Base-by-base conservation (phyloP, 1,139 yeast genomes). In the Zygoascus meyerae region DNA sequence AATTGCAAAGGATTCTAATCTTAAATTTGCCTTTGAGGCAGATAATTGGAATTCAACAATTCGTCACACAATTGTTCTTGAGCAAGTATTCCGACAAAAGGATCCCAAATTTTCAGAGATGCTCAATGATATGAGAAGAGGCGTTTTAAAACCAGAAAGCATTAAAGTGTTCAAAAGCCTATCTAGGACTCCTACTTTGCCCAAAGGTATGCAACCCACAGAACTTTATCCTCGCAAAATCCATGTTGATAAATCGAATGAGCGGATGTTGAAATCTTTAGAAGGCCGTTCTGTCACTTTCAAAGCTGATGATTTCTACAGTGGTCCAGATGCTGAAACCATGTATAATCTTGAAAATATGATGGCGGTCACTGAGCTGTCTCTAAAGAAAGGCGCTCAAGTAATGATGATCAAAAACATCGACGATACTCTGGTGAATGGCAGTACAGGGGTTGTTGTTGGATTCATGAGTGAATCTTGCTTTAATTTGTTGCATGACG, bases 401-500 rank as follows among this genome's bases (percentile, higher is more conserved):
- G 98, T 92, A 0, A 94, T 92, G 98, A 82, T 94, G 74, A 78
- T 92, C 51, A 92, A 92, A 64, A 94, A 92, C 62, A 74, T 86
- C 48, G 97, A 90, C 63, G 87, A 81, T 21, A 78, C 84, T 0
- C 71, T 92, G 40, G 98, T 94, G 3, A 92, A 92, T 65, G 99
- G 99, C 0, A 82, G 96, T 0, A 68, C 92, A 40, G 99, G 99
- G 0, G 83, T 76, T 52, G 90, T 92, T 2, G 65, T 89, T 28
- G 95, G 79, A 48, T 90, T 92, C 57, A 70, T 83, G 61, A 78
- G 75, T 48, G 76, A 77, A 15, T 79, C 78, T 31, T 74, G 81
- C 0, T 59, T 69, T 49, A 51, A 48, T 38, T 47, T 55, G 45
- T 45, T 56, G 11, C 49, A 56, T 16, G 51, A 56, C n/a, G 45